Base-by-base conservation (phyloP, 495 filamentous ascomycete species). In the Platismatia glauca region DNA sequence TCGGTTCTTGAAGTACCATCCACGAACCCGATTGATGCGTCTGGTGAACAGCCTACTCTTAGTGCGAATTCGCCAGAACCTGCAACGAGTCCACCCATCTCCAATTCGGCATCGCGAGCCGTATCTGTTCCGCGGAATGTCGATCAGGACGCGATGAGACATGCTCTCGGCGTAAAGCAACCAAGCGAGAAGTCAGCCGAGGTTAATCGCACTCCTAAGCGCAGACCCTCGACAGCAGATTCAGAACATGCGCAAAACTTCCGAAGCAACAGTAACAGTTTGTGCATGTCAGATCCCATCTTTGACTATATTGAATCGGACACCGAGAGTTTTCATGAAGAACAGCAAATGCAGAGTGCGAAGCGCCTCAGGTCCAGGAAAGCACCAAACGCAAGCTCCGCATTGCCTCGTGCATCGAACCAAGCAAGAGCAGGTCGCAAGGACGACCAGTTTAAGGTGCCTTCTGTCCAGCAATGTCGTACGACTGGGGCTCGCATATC, bases 241-340 rank as follows among this genome's bases (percentile, higher is more conserved):
- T 7, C 48, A 52, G 48, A 11, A 31, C 48, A 31, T 4, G 27
- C 48, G 13, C 27, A 52, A 29, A 18, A 15, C 27, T 24, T 52
- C 27, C 27, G 12, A 20, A 52, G 24, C 9, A 13, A 18, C 13
- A 31, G 13, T 18, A 31, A 18, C 0, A 31, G 27, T 52, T 31
- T n/a, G 20, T 11, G n/a, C 22, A 9, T 24, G 1, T 57, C 34
- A 38, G 37, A 41, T 57, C 24, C 37, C 38, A 33, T 69, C 22
- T 67, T 55, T 58, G 68, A 69, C 38, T 59, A 59, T 31, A 67
- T 69, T 15, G 65, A 67, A 55, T 62, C 68, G 35, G 66, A 67
- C 39, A 56, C 55, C 6, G 68, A 65, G 20, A 60, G 56, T 12
- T 65, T 66, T 24, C 44, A 59, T 6, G 62, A 63, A 24, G 57